Base-by-base conservation (phyloP, 768 basidiomycete genomes). In the Tremella fuciformis region DNA sequence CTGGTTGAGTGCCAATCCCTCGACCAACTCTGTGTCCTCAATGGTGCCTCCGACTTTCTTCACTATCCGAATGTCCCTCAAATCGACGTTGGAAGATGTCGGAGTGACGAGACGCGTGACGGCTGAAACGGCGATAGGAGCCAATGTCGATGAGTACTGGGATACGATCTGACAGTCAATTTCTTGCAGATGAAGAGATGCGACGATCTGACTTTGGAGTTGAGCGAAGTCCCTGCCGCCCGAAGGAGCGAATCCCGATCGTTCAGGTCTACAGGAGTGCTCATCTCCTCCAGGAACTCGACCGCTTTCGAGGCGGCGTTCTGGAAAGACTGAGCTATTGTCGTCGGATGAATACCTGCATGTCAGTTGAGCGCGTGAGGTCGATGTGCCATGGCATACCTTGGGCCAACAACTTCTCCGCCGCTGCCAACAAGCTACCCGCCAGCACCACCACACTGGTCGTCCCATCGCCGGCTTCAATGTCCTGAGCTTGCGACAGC, bases 11-110 rank as follows among this genome's bases (percentile, higher is more conserved):
- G 97, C 92, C 52, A 98, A 88, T 54, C 96, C 96, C 58, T 98
- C 92, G 22, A 96, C 84, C 16, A 99, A 84, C 69, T 97, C 92
- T 2, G 96, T 98, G 77, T 99, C 96, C 77, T 99, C 96, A 62
- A 99, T 99, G 1, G 96, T 98, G 42, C 96, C 96, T 19, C 96
- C 96, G 51, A 98, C 90, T 77, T 97, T 98, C 80, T 94, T 98
- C 52, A 99, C 92, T 64, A 99, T 82, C 29, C 96, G 86, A 73
- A 98, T 87, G 77, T 99, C 96, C 59, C 91, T 84, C 21, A 99
- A 85, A 78, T 99, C 96, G 52, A 99, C 96, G 70, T 91, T 98
- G 9, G 89, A 88, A 3, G 93, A 93, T 4, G 87, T 85, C 0
- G 89, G 83, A 0, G 89, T 89, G 48, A 89, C 85, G 40, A 99